These are phyloP conservation scores for Galerina marginata DNA, from an alignment of 768 basidiomycete species.

Conservation along the genomic window DNA sequence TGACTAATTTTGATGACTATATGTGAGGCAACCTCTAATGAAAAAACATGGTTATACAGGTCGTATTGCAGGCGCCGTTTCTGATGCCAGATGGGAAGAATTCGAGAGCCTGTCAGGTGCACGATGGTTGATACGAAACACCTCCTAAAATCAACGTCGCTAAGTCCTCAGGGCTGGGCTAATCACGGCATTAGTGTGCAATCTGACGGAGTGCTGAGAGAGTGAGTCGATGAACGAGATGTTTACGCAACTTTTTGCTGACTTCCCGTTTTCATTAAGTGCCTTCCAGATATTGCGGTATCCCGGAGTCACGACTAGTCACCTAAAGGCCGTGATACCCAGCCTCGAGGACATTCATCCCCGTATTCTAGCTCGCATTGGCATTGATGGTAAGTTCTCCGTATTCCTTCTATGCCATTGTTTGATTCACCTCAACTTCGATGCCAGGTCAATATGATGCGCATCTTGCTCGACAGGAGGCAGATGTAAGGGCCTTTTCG, in stretches of 20 bases:
- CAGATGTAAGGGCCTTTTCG: conserved; percentile 75
- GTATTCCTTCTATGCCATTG: background rate
- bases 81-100: conserved; percentile 47
- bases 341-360: conserved; percentile 56
- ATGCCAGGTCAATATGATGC: conserved; percentile 62
- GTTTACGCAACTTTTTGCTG: background rate
- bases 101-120: conserved; percentile 37
- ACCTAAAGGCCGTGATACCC: conserved; percentile 52
- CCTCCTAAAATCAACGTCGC: conserved; percentile 37
- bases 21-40: background rate
- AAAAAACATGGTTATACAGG: conserved; percentile 33
- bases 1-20: background rate
- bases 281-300: conserved; percentile 77
- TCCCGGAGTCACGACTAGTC: conserved; percentile 51
- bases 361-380: conserved; percentile 60
- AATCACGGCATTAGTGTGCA: conserved; percentile 49
- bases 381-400: conserved; percentile 65
- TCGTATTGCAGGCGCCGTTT: conserved; percentile 48
- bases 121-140: conserved; percentile 41
- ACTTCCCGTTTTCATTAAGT: conserved; percentile 41
- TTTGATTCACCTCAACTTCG: background rate
- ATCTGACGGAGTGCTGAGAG: conserved; percentile 49
- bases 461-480: conserved; percentile 73
- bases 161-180: conserved; percentile 53
- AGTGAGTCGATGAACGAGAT: conserved; percentile 31